Base-by-base conservation (phyloP, 257 asterid genomes). In the Solanum rostratum region DNA sequence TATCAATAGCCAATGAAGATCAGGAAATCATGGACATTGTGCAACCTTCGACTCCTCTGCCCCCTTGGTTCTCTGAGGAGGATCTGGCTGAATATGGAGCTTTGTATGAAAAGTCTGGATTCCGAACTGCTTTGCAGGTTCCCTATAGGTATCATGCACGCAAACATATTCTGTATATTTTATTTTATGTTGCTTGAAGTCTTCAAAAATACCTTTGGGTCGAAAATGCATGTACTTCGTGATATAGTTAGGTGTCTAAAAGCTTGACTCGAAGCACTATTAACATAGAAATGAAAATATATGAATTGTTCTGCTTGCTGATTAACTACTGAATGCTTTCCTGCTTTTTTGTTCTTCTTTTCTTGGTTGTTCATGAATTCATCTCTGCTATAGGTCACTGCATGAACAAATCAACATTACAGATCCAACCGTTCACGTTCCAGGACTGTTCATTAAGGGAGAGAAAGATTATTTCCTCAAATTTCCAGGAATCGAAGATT, bases 61-160 rank as follows among this genome's bases (percentile, higher is more conserved):
- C 97, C 5, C 80, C 87, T 81, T 92, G 95, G 95, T 89, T 92
- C 84, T 68, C 92, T 0, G 92, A 91, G 27, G 87, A 91, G 84
- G 97, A 93, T 84, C 91, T 92, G 18, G 88, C 81, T 19, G 73
- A 46, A 29, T 93, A 91, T 82, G 93, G 91, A 46, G 88, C 91
- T 83, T 88, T 91, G 20, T 93, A 93, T 70, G 87, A 87, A 9
- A 93, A 91, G 12, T 93, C 95, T 45, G 95, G 94, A 63, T 91
- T 92, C 83, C 87, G 37, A 86, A 90, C 95, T 66, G 93, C 95
- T 15, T 63, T 91, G 59, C 85, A 90, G 76, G 92, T 91, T 73
- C 97, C 97, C 27, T 93, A 93, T 62, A 92, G 97, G 95, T 92
- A 88, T 9, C 63, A 37, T 18, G 49, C 46, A 46, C 33, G 3